Base-by-base conservation (phyloP, 208 protist species). In the Crithidia expoeki region DNA sequence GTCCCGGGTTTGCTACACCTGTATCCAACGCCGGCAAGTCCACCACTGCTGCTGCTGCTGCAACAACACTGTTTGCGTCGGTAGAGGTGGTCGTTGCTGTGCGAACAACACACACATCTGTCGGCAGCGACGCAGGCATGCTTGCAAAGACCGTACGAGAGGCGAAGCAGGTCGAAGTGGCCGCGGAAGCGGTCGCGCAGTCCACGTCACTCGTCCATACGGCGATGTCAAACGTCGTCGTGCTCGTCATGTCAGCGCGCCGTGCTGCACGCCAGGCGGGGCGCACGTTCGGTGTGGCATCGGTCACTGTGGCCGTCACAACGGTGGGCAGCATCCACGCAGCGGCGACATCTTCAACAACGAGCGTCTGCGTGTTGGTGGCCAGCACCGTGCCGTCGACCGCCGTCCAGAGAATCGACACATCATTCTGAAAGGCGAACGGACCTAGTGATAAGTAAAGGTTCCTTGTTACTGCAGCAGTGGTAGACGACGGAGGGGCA, bases 351-450 rank as follows among this genome's bases (percentile, higher is more conserved):
- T 72, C 46, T 21, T 60, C 60, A 10, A 53, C 34, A 38, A 53
- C 0, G 14, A 87, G 52, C 52, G 61, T 46, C 32, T 69, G 50
- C 23, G 36, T 58, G 36, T 68, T 52, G 16, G 49, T 67, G 25
- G 68, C 59, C 16, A 79, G 58, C 42, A 61, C 32, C 21, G 46
- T 46, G 49, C 61, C 66, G 14, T 65, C 47, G 17, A 75, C 59
- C 16, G 47, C 33, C 36, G 55, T 53, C 85, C 85, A 90, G 6
- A 25, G 30, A 7, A 85, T 62, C 11, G 46, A 21, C 25, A 90
- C 69, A 65, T 81, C 75, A 52, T 65, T 76, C 51, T 81, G 70
- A 17, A 52, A 59, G 23, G 56, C 74, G 32, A 86, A 79, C 6
- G 61, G 12, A 14, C 81, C 79, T 5, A 80, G 50, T 23, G 50